phyloP scores from a whole-genome alignment of 2,329 filamentous ascomycete species.

The Colletotrichum viniferum region DNA sequence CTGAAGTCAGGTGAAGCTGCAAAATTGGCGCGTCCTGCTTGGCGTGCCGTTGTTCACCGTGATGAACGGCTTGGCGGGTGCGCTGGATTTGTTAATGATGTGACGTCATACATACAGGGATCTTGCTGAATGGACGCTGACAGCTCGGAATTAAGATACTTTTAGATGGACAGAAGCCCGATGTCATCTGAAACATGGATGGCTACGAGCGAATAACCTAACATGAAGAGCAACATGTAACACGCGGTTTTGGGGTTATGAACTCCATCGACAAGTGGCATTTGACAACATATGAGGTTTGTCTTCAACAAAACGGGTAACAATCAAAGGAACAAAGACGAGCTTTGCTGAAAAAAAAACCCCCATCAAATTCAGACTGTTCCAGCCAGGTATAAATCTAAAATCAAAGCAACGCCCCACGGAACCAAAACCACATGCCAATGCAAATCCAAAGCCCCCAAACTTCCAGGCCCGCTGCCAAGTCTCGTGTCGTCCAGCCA shows the following conservation, averaged over 20 bases:
- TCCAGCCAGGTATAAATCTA: constrained; percentile 12
- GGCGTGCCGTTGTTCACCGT: not conserved
- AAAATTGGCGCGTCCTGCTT: not conserved
- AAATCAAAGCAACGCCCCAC: not conserved
- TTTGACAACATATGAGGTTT: not conserved
- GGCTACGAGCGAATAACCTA: not conserved
- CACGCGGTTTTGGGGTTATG: not conserved
- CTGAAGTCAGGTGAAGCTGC: not conserved
- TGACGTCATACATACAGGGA: not conserved
- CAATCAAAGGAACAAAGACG: rapidly evolving
- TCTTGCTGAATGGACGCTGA: not conserved
- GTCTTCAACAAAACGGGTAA: not conserved
- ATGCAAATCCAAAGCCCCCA: not conserved
- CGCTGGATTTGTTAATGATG: not conserved
- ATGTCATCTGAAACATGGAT: not conserved
- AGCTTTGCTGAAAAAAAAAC: not conserved
- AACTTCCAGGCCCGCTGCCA: not conserved
- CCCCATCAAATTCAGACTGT: not conserved
- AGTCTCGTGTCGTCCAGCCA: constrained; percentile 7
- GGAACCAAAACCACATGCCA: not conserved
- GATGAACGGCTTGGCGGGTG: not conserved
- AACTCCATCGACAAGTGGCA: not conserved
- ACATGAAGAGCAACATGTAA: not conserved
- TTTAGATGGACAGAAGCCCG: not conserved
- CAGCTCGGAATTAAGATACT: not conserved